Evolutionary conservation across 2,329 filamentous ascomycete genomes (phyloP).

Genomic region (Fusarium sp.): DNA sequence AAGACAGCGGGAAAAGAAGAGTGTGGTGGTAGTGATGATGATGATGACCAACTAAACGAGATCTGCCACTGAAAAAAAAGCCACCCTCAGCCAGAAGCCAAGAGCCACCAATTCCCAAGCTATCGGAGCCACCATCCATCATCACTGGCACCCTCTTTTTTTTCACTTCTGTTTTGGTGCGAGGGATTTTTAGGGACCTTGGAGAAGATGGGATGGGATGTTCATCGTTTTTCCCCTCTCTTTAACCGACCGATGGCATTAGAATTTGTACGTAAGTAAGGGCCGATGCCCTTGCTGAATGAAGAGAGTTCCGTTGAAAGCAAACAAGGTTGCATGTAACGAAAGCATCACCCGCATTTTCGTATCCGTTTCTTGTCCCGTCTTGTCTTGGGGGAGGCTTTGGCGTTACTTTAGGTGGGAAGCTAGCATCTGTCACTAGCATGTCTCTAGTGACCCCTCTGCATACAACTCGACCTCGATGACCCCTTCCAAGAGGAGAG

Average conservation of each 20-base stretch:
- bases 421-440: not conserved
- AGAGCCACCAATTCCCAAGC: not conserved
- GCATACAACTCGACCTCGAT: not conserved
- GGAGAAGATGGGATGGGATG: not conserved
- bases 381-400: not conserved
- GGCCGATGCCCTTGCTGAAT: not conserved
- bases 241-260: conserved; percentile 12
- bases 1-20: not conserved
- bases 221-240: conserved; percentile 13
- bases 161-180: not conserved
- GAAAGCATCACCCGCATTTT: not conserved
- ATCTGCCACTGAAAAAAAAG: not conserved
- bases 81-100: not conserved
- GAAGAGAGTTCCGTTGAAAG: not conserved
- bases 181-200: conserved; percentile 17
- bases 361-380: not conserved
- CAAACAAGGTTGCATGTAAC: not conserved
- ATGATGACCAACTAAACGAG: not conserved
- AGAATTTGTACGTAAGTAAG: not conserved
- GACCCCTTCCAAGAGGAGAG: not conserved
- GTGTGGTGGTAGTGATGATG: not conserved
- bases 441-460: not conserved
- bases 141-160: conserved; percentile 4
- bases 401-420: not conserved
- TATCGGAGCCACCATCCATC: conserved; percentile 16